These are phyloP conservation scores for Aureobasidium lini DNA, from an alignment of 2,329 filamentous ascomycete genomes.

Conservation along the genomic window DNA sequence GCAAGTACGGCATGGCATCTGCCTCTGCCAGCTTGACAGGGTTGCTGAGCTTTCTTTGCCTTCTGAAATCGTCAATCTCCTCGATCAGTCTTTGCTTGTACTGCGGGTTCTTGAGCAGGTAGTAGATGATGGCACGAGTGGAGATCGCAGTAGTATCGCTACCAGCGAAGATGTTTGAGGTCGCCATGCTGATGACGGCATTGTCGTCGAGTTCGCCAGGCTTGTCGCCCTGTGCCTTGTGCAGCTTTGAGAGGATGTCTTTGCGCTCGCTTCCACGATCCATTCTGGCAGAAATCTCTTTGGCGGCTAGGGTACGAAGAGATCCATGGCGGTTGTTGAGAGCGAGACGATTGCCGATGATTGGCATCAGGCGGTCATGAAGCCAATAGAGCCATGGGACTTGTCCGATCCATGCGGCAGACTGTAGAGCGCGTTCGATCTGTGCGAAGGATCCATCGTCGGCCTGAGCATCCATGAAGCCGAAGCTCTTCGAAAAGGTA, in stretches of 20 bases:
- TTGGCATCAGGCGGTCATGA: slow-evolving; percentile 29
- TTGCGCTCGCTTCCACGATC: slow-evolving; percentile 27
- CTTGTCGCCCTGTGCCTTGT: slow-evolving; percentile 30
- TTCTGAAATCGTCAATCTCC: slow-evolving; percentile 27
- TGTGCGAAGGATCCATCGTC: slow-evolving; percentile 30
- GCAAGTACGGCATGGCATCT: slow-evolving; percentile 33
- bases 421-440: slow-evolving; percentile 28
- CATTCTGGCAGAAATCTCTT: slow-evolving; percentile 24
- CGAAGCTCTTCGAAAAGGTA: slow-evolving; percentile 32
- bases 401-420: slow-evolving; percentile 33
- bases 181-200: slow-evolving; percentile 31
- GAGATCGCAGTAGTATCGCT: slow-evolving; percentile 39
- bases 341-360: slow-evolving; percentile 32
- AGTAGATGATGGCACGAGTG: slow-evolving; percentile 31
- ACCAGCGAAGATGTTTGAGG: slow-evolving; percentile 34
- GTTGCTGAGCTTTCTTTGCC: slow-evolving; percentile 23
- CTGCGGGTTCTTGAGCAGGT: slow-evolving; percentile 28
- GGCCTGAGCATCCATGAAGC: slow-evolving; percentile 28
- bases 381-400: slow-evolving; percentile 27
- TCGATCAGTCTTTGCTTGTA: slow-evolving; percentile 26
- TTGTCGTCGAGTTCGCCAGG: slow-evolving; percentile 30
- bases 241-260: slow-evolving; percentile 33
- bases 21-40: slow-evolving; percentile 26
- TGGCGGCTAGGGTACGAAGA: slow-evolving; percentile 27
- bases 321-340: slow-evolving; percentile 28